Base-by-base conservation (phyloP, 768 basidiomycete genomes). In the Chlorophyllum brunneum region DNA sequence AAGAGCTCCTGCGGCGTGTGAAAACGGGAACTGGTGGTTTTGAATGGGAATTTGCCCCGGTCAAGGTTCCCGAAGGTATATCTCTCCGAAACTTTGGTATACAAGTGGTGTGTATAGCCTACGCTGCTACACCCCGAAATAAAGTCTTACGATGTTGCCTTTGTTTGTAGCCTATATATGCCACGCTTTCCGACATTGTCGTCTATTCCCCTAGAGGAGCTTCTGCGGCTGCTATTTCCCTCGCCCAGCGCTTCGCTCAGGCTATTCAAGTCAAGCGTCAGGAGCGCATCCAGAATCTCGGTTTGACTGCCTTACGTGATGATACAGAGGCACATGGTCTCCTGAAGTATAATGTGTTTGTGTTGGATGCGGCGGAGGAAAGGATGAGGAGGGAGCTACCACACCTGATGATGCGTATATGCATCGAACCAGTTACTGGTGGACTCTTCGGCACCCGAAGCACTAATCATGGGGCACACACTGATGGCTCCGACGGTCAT, bases 81-180 rank as follows among this genome's bases (percentile, higher is more conserved):
- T 86, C 83, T 54, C 69, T 91, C 61, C 75, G 93, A 58, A 92
- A 95, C 71, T 93, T 95, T 65, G 88, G 89, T 24, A 87, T 92
- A 54, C 93, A 95, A 67, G 81, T 88, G 58, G 87, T 92, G 63
- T 75, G 89, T 83, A 16, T 42, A 36, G 13, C 15, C 9, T 36
- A 41, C 36, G 26, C 16, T 56, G 20, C 56, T 18, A 36, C 27
- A 18, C 46, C 33, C 34, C 43, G 51, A 41, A 36, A 53, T 39
- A 22, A 40, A 40, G 42, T 33, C 48, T 38, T 36, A 5, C 27
- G 54, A 22, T 18, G 7, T n/a, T 42, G 7, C 48, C 31, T 37
- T 30, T 41, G 23, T 36, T 42, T 27, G 39, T 43, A 91, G 90
- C 82, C 88, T 38, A 87, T 94, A 52, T 92, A 90, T 59, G 85